Percentiles rank a stretch among this genome's conserved stretches.
Evolutionary conservation across 2,329 filamentous ascomycete species (phyloP).

Genomic region (Xenoacremonium recifei): DNA sequence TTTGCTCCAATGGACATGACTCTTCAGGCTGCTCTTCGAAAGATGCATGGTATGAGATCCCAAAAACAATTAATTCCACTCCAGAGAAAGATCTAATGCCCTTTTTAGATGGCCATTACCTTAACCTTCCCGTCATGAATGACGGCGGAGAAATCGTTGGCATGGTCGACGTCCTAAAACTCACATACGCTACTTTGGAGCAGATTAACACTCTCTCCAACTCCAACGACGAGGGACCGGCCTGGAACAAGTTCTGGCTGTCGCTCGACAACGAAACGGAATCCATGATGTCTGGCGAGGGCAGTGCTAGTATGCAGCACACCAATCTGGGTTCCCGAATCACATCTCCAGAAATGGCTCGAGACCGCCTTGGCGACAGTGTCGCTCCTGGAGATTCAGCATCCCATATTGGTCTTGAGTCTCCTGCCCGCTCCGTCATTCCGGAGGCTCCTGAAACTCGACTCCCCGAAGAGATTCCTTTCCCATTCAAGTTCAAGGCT

Average conservation of each 20-base stretch:
- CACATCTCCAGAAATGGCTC: conserved; percentile 75
- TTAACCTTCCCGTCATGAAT: conserved; percentile 98
- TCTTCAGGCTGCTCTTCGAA: conserved; percentile 94
- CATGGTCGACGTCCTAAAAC: conserved; percentile 98
- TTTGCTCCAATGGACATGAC: conserved; percentile 99
- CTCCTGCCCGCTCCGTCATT: conserved; percentile 66
- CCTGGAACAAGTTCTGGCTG: conserved; percentile 99
- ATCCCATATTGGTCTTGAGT: conserved; percentile 83
- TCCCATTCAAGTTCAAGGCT: conserved; percentile 99
- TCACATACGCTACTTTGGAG: conserved; percentile 96
- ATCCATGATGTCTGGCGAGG: conserved; percentile 92
- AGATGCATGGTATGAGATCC: conserved; percentile 99
- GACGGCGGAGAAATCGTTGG: conserved; percentile 95
- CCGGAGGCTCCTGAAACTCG: conserved; percentile 49
- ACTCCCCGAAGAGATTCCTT: conserved; percentile 69
- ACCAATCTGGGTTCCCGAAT: conserved; percentile 66
- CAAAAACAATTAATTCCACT: too few relatives aligned
- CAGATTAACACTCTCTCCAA: conserved; percentile 96
- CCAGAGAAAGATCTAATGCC: too few relatives aligned
- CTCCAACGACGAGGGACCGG: conserved; percentile 86
- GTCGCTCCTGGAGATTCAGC: conserved; percentile 92
- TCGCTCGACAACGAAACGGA: conserved; percentile 94
- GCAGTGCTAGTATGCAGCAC: conserved; percentile 68
- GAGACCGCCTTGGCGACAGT: conserved; percentile 74
- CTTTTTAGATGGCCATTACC: conserved; percentile 84